Evolutionary conservation across 2,329 filamentous ascomycete species (phyloP).

Genomic region (Fusarium sp.): DNA sequence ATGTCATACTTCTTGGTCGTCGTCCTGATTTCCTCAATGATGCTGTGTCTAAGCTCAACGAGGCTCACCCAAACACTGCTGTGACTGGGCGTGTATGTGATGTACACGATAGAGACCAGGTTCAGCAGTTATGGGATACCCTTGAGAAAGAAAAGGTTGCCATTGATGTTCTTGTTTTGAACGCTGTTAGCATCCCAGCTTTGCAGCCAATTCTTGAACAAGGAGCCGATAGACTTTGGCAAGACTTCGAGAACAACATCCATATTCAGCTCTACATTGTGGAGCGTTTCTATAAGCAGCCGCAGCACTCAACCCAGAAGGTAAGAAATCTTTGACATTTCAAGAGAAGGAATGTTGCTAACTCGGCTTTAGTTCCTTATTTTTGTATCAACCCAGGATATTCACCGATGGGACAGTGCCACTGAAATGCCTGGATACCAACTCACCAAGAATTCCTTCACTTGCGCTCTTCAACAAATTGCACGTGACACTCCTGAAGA

Average conservation of each 20-base stretch:
- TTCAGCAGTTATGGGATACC: conserved; percentile 17
- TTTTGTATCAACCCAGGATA: conserved; percentile 32
- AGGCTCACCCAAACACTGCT: conserved; percentile 11
- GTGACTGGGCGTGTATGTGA: conserved; percentile 13
- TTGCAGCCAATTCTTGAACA: conserved; percentile 32
- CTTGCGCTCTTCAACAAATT: conserved; percentile 50
- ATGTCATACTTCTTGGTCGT: conserved; percentile 53
- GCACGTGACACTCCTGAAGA: conserved; percentile 48
- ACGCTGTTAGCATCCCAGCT: conserved; percentile 18
- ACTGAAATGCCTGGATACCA: conserved; percentile 47
- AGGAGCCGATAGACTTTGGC: conserved; percentile 34
- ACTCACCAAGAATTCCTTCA: conserved; percentile 53
- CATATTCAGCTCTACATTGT: conserved; percentile 28
- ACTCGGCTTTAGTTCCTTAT: conserved; percentile 9
- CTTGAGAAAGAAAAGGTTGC: neutral
- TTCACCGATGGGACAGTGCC: conserved; percentile 44
- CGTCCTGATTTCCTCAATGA: conserved; percentile 15
- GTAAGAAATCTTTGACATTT: neutral
- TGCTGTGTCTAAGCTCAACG: conserved; percentile 12
- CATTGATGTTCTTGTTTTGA: conserved; percentile 29
- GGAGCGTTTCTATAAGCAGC: conserved; percentile 37
- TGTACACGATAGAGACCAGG: conserved; percentile 2
- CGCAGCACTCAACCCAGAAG: conserved; percentile 20
- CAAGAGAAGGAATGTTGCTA: fast-evolving
- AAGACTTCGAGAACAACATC: conserved; percentile 40